A percentile compares a stretch with the other conserved stretches of the same genome.
Evolutionary conservation across 202 grass and related monocot species (phyloP).

Genomic region (Setaria viridis): DNA sequence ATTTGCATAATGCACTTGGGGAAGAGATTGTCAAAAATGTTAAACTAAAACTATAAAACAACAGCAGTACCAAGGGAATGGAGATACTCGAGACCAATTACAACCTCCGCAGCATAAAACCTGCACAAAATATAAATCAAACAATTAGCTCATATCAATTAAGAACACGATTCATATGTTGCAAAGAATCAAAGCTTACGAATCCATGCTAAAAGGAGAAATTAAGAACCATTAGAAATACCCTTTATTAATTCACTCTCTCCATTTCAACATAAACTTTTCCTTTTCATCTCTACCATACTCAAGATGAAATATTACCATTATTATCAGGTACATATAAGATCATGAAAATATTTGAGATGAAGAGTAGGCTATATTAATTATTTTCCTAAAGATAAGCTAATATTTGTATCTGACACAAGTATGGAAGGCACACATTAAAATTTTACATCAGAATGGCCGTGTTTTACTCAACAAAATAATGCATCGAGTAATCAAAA

Average conservation of each 20-base stretch:
- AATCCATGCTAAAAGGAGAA: neutral
- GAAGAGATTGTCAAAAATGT: slow-evolving; percentile 27
- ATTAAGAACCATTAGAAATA: neutral
- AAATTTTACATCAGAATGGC: slow-evolving; percentile 3
- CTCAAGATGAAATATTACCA: slow-evolving; percentile 3
- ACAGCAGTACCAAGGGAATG: slow-evolving; percentile 81
- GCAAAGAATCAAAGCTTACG: neutral
- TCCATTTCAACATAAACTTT: neutral
- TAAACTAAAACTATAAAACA: slow-evolving; percentile 6
- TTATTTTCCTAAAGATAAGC: slow-evolving; percentile 11
- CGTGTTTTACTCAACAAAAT: slow-evolving; percentile 1
- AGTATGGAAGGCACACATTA: slow-evolving; percentile 8
- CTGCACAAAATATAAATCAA: slow-evolving; percentile 55
- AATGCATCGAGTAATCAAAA: slow-evolving; percentile 2
- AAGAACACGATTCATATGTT: slow-evolving; percentile 22
- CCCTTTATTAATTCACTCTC: neutral
- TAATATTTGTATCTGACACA: slow-evolving; percentile 14
- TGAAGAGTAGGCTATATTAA: neutral
- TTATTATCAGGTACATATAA: slow-evolving; percentile 4
- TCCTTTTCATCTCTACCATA: neutral
- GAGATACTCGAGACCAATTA: slow-evolving; percentile 90
- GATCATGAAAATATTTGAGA: neutral
- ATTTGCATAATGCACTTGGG: neutral
- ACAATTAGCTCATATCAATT: slow-evolving; percentile 14
- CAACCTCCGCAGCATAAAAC: slow-evolving; percentile 98